phyloP scores from a whole-genome alignment of 1,139 yeast genomes.

The Saccharomyces hybrid region DNA sequence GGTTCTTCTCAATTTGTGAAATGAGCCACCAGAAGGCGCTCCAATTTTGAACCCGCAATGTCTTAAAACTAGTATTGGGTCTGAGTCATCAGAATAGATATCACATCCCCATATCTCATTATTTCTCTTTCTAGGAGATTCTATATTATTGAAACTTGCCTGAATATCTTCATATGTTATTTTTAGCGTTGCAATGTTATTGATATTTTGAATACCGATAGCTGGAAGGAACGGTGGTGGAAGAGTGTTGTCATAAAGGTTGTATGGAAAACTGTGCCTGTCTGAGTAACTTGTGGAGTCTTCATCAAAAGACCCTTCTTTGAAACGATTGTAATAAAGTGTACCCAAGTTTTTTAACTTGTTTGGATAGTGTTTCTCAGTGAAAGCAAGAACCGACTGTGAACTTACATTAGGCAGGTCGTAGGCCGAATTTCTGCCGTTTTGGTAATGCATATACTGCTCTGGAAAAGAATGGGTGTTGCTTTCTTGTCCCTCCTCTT shows the following conservation, averaged over 20 bases:
- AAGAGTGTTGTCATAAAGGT: slow-evolving; percentile 8
- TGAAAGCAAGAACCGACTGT: slow-evolving; percentile 11
- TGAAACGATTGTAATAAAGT: slow-evolving; percentile 20
- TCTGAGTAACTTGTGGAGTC: neutral
- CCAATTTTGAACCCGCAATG: slow-evolving; percentile 63
- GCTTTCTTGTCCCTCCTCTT: neutral
- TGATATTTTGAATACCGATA: slow-evolving; percentile 15
- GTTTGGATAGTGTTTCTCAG: slow-evolving; percentile 10
- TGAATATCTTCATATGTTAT: slow-evolving; percentile 20
- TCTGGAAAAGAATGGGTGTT: neutral
- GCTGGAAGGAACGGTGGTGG: slow-evolving; percentile 28
- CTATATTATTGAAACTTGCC: slow-evolving; percentile 26
- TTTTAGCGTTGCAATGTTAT: slow-evolving; percentile 18
- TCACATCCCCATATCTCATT: slow-evolving; percentile 88
- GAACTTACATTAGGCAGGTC: slow-evolving; percentile 10
- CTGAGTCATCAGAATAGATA: slow-evolving; percentile 89
- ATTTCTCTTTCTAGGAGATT: slow-evolving; percentile 28
- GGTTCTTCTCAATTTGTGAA: slow-evolving; percentile 23
- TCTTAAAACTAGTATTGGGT: slow-evolving; percentile 61
- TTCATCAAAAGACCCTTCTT: slow-evolving; percentile 13
- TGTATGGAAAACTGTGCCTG: slow-evolving; percentile 14
- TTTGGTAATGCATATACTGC: neutral
- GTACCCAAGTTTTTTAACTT: slow-evolving; percentile 15
- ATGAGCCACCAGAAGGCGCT: slow-evolving; percentile 21
- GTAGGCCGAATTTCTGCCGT: neutral